Evolutionary conservation across 495 filamentous ascomycete genomes (phyloP), one percentile per base, ranked within the genome.

Genomic region (Lichenothelia convexa): DNA sequence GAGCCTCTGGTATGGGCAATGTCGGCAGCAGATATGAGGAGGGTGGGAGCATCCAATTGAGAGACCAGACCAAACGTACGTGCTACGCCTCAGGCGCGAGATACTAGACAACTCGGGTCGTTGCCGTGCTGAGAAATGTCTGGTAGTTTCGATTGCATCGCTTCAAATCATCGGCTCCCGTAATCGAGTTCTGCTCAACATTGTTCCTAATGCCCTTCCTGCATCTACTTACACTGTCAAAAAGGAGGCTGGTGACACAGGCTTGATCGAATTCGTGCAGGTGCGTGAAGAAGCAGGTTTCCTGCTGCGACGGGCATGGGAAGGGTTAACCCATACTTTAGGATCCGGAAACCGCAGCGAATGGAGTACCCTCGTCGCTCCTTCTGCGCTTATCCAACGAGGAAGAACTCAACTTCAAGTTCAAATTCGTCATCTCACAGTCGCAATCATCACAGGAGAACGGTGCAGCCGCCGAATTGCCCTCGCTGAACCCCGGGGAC

Each of bases 21-120:
- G 78, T 95, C 56, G 78, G 70, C 57, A 94, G 86, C 65, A 78
- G 74, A 57, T 74, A 76, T 44, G 87, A 94, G 50, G 86, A 93
- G 59, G 78, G 79, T 51, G 69, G 75, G 44, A 65, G 68, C 48
- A 59, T 94, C 56, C 85, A 78, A 54, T 67, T 94, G 56, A 77
- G 80, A 61, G 86, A 97, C 54, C 89, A 94, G 60, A 80, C 64
- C 51, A 73, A 82, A 64, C 72, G 87, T 95, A 56, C 44, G 70
- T 56, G 41, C n/a, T n/a, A n/a, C n/a, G n/a, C n/a, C n/a, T n/a
- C n/a, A n/a, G n/a, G n/a, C n/a, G n/a, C n/a, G n/a, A n/a, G n/a
- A n/a, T n/a, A n/a, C n/a, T n/a, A n/a, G n/a, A n/a, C n/a, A n/a
- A n/a, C n/a, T n/a, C n/a, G n/a, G n/a, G n/a, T 47, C 24, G 41